phyloP scores from a whole-genome alignment of 2,329 filamentous ascomycete genomes.

The Penicillium italicum region DNA sequence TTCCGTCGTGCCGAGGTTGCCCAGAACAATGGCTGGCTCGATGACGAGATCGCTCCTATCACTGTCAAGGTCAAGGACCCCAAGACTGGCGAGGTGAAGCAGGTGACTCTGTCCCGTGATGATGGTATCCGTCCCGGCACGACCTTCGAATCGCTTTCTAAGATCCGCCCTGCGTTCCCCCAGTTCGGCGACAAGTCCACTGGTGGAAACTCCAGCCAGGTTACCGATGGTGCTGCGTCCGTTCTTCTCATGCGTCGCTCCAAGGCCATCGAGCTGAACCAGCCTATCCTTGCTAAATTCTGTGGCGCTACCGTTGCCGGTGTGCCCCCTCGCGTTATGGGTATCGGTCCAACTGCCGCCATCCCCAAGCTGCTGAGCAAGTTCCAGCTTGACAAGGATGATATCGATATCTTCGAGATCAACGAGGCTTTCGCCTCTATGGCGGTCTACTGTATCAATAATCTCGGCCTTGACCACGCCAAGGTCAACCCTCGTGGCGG shows the following conservation, averaged over 20 bases:
- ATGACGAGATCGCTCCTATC: slow-evolving; percentile 92
- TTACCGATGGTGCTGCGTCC: slow-evolving; percentile 89
- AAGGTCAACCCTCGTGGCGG: slow-evolving; percentile 92
- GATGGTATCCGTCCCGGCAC: slow-evolving; percentile 91
- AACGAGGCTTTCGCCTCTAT: slow-evolving; percentile 98
- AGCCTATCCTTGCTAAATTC: slow-evolving; percentile 93
- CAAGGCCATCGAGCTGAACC: slow-evolving; percentile 77
- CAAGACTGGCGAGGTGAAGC: slow-evolving; percentile 72
- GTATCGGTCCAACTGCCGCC: slow-evolving; percentile 62
- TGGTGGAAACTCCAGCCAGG: slow-evolving; percentile 89
- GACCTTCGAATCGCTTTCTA: slow-evolving; percentile 73
- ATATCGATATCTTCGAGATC: slow-evolving; percentile 86
- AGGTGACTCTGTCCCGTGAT: slow-evolving; percentile 76
- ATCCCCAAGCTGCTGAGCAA: slow-evolving; percentile 79
- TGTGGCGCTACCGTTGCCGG: slow-evolving; percentile 88
- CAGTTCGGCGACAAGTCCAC: slow-evolving; percentile 83
- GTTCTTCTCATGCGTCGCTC: slow-evolving; percentile 92
- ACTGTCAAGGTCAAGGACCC: slow-evolving; percentile 76
- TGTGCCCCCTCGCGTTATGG: slow-evolving; percentile 92
- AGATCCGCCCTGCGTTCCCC: slow-evolving; percentile 87
- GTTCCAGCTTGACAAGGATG: slow-evolving; percentile 71
- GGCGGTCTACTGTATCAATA: slow-evolving; percentile 87
- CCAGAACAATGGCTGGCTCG: slow-evolving; percentile 86
- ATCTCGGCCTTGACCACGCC: slow-evolving; percentile 59
- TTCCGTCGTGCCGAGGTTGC: slow-evolving; percentile 84